A percentile compares a stretch with the other conserved stretches of the same genome.
Conservation (phyloP, 495 filamentous ascomycete species). For the Usnea hakonensis region DNA sequence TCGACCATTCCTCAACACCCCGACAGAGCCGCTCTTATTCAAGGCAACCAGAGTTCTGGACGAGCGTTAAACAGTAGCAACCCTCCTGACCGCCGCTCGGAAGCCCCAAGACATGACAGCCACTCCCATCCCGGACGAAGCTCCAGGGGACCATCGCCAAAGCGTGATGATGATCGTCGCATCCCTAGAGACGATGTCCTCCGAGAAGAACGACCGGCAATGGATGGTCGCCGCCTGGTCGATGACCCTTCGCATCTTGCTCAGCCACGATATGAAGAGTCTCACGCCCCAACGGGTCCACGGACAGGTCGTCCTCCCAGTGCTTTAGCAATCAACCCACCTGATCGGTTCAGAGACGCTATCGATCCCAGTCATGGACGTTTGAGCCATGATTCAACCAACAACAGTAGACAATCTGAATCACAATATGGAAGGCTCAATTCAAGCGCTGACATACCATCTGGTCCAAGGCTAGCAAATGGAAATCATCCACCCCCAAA, state of each 20-base stretch:
- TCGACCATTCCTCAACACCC: constrained; percentile 21
- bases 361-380: constrained; percentile 22
- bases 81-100: constrained; percentile 19
- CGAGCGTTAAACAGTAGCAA: constrained; percentile 6
- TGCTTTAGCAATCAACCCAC: constrained; percentile 4
- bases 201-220: constrained; percentile 19
- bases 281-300: constrained; percentile 23
- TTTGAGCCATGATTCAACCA: constrained; percentile 20
- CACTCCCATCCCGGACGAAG: constrained; percentile 14
- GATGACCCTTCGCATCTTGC: constrained; percentile 13
- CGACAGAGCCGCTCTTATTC: constrained; percentile 25
- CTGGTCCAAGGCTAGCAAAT: constrained; percentile 24
- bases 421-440: constrained; percentile 27
- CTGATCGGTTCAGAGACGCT: constrained; percentile 22
- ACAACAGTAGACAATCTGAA: constrained; percentile 18
- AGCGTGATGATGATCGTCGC: constrained; percentile 21
- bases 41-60: constrained; percentile 19
- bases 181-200: constrained; percentile 11
- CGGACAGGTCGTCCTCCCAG: constrained; percentile 19
- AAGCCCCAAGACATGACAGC: constrained; percentile 13
- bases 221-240: constrained; percentile 12
- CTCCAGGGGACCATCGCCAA: constrained; percentile 22
- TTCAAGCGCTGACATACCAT: constrained; percentile 21
- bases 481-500: constrained; percentile 18
- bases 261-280: constrained; percentile 17